Base-by-base conservation (phyloP, 148 eudicot genomes). In the Vaccinium vitisidaea region DNA sequence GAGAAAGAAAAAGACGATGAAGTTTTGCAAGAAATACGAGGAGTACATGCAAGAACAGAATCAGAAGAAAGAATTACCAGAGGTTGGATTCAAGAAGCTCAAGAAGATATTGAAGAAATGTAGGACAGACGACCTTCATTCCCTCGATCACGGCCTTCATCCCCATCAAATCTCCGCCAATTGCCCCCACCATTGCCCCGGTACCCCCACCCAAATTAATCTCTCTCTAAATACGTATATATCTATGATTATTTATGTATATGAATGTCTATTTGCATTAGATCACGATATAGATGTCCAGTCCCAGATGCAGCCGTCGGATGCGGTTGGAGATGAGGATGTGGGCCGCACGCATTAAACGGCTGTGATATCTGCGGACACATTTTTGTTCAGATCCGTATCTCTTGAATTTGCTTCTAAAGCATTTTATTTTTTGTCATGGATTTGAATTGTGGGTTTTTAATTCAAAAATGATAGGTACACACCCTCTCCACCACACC, bases 41-140 rank as follows among this genome's bases (percentile, higher is more conserved):
- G 46, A 71, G 76, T 71, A 71, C 90, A 92, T 92, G 97, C 93
- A 93, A 83, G 82, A 74, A 8, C 92, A 93, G 84, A 89, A 85
- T 32, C 81, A 87, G 32, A 83, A 90, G 83, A 92, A 90, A 27
- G 30, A 30, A 75, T 81, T 93, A 13, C 99, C 97, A 19, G 92
- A 90, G 1, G 97, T 96, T 61, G 98, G 91, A 25, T 94, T 96
- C 73, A 96, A 96, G 89, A 91, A 95, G 25, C 91, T 96, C 46
- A 96, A 96, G 91, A 93, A 95, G 87, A 93, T 95, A 49, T 86
- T 96, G 84, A 96, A 95, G 56, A 89, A 85, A 8, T 96, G 99
- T 78, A 82, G 94, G 43, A 85, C 46, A 79, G 90, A 91, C 52
- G 90, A 91, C 52, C 73, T 86, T 85, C 84, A 86, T 54, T 87